A percentile compares a stretch with the other conserved stretches of the same genome.
These are phyloP conservation scores for Penicillium cosmopolitanum DNA, from an alignment of 495 filamentous ascomycete species.

Conservation along the genomic window DNA sequence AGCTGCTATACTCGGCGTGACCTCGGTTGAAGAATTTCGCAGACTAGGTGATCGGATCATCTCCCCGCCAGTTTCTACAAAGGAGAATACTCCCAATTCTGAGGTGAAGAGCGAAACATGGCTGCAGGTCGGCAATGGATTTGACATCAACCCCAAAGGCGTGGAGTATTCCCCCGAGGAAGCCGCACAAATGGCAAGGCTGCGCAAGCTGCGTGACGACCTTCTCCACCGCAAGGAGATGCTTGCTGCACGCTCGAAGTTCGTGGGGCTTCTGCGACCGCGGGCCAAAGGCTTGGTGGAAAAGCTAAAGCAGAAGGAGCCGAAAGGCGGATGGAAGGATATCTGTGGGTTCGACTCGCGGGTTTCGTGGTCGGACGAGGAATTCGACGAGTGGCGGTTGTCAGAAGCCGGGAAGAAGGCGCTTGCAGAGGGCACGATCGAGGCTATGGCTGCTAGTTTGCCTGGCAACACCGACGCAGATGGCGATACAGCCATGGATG, in stretches of 20 bases:
- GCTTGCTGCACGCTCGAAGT: conserved; percentile 47
- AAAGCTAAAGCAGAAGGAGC: conserved; percentile 50
- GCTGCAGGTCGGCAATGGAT: conserved; percentile 71
- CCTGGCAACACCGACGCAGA: conserved; percentile 36
- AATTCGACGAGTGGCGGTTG: conserved; percentile 61
- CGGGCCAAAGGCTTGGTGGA: conserved; percentile 50
- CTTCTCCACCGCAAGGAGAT: conserved; percentile 46
- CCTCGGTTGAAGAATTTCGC: conserved; percentile 57
- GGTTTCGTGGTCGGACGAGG: conserved; percentile 61
- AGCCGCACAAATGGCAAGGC: conserved; percentile 41
- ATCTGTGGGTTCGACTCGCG: conserved; percentile 69
- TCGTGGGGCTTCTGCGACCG: conserved; percentile 48
- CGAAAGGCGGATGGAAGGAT: conserved; percentile 60
- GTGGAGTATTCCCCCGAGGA: conserved; percentile 48
- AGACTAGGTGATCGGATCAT: conserved; percentile 58
- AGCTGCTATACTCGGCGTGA: conserved; percentile 50
- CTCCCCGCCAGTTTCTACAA: conserved; percentile 35
- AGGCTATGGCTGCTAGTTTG: conserved; percentile 39
- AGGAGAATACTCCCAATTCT: conserved; percentile 14
- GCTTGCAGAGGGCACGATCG: conserved; percentile 45
- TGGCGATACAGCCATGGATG: conserved; percentile 43
- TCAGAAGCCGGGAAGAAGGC: conserved; percentile 45
- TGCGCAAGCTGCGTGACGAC: conserved; percentile 43
- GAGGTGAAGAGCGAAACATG: conserved; percentile 61
- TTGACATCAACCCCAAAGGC: conserved; percentile 36